phyloP scores from a whole-genome alignment of 345 rosid genomes.

The Erodium maritimum region DNA sequence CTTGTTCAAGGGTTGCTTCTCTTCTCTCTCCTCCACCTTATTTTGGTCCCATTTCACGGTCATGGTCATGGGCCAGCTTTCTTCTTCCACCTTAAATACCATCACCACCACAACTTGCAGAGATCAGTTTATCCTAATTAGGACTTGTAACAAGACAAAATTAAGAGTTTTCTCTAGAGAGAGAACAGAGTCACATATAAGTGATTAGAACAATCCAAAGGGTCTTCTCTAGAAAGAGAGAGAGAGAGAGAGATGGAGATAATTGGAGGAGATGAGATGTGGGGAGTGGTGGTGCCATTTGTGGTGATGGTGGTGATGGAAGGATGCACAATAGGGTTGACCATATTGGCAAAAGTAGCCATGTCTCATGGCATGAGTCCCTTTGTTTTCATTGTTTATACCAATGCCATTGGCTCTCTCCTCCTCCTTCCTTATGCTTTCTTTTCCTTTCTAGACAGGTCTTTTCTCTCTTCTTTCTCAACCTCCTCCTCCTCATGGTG shows the following conservation, averaged over 20 bases:
- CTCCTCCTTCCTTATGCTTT: conserved; percentile 56
- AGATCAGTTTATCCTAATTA: no score
- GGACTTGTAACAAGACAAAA: no score
- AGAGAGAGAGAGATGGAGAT: conserved; percentile 2
- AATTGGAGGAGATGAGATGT: conserved; percentile 4
- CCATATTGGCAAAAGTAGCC: conserved; percentile 47
- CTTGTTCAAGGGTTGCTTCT: conserved; percentile 31
- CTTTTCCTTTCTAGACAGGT: conserved; percentile 34
- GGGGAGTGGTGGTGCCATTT: conserved; percentile 28
- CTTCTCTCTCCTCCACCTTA: conserved; percentile 1
- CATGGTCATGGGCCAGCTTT: background rate
- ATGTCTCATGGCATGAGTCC: conserved; percentile 65
- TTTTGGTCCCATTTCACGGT: no score
- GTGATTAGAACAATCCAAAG: no score
- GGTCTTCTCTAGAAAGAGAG: background rate
- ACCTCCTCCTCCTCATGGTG: background rate
- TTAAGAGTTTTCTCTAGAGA: no score
- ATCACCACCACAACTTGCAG: background rate
- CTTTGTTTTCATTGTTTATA: conserved; percentile 60
- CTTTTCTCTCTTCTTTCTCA: no score
- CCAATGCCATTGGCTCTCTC: conserved; percentile 45
- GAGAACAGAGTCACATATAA: no score
- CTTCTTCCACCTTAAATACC: background rate
- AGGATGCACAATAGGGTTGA: conserved; percentile 46
- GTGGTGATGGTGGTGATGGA: conserved; percentile 50